Conservation (phyloP, 331 rosid species). For the Acacia concinna region DNA sequence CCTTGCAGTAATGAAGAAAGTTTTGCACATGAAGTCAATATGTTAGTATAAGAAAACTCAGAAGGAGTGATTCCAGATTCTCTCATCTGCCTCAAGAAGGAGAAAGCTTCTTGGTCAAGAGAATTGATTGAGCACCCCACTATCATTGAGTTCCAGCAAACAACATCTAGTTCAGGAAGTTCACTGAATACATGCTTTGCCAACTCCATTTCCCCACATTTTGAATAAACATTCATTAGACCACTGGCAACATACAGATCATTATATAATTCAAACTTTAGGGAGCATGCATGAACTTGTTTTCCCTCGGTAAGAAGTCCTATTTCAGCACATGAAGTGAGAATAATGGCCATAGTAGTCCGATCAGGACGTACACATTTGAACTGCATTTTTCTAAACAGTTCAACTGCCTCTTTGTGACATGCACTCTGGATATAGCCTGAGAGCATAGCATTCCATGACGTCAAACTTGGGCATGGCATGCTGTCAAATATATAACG, state of each 20-base stretch:
- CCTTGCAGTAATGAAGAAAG: conserved; percentile 73
- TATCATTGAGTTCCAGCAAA: conserved; percentile 88
- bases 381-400: conserved; percentile 74
- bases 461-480: conserved; percentile 57
- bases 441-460: conserved; percentile 83
- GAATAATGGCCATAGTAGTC: conserved; percentile 64
- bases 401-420: conserved; percentile 50
- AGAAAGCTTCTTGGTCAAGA: conserved; percentile 63
- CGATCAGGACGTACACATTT: conserved; percentile 53
- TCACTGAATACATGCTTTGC: conserved; percentile 51
- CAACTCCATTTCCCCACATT: conserved; percentile 63
- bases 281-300: conserved; percentile 66
- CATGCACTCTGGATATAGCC: conserved; percentile 58
- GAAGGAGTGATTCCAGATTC: conserved; percentile 51
- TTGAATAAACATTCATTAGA: conserved; percentile 68
- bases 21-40: conserved; percentile 62
- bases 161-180: conserved; percentile 56
- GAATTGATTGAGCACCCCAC: conserved; percentile 63
- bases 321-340: conserved; percentile 66
- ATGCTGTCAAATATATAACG: conserved; percentile 69
- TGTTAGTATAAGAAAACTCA: conserved; percentile 66
- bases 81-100: conserved; percentile 55
- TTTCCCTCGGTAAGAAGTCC: conserved; percentile 60
- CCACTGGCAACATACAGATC: conserved; percentile 70
- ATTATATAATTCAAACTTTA: conserved; percentile 40